Base-by-base conservation (phyloP, 352 stramenopile species). In the Phytopythium litorale region DNA sequence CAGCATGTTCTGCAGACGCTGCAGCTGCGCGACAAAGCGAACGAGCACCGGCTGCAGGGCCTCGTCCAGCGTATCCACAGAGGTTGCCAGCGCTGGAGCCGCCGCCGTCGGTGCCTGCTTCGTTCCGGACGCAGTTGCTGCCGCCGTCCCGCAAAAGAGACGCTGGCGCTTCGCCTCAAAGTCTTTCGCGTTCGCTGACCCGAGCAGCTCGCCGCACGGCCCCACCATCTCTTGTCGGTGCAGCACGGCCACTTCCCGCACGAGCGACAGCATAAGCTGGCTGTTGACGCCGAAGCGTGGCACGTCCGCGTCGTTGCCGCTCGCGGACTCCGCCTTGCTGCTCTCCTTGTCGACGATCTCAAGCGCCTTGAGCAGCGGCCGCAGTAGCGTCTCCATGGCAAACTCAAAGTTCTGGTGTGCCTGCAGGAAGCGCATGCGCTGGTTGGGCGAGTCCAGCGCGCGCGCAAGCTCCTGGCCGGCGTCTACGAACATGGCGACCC, bases 401-500 rank as follows among this genome's bases (percentile, higher is more conserved):
- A 89, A 90, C 4, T 71, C 76, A 28, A 87, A 88, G 58, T 84
- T 91, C 57, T 91, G 75, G 21, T 88, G 70, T 8, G 74, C 70
- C 64, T 92, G 79, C 16, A 91, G 62, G 53, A 88, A 88, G 9
- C 71, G 77, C 62, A 87, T 66, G 19, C 77, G 62, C 53, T 66
- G 70, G 28, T 38, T 54, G 37, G 38, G 55, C 32, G 71, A 64
- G 16, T 51, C 48, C 28, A 91, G 62, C 25, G 83, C 68, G 3
- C 48, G 55, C 0, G 71, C 70, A 18, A 94, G 69, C 42, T 92
- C 81, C 23, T 76, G 65, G 19, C 73, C 72, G 23, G 81, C 72
- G 43, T 92, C 84, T 9, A 84, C 61, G 46, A 88, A 82, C 66
- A 93, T 84, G 23, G 82, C 75, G 7, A 96, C 62, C 9, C 84